A percentile compares a stretch with the other conserved stretches of the same genome.
Evolutionary conservation across 495 filamentous ascomycete genomes (phyloP).

Genomic region (Haplographium delicatum): DNA sequence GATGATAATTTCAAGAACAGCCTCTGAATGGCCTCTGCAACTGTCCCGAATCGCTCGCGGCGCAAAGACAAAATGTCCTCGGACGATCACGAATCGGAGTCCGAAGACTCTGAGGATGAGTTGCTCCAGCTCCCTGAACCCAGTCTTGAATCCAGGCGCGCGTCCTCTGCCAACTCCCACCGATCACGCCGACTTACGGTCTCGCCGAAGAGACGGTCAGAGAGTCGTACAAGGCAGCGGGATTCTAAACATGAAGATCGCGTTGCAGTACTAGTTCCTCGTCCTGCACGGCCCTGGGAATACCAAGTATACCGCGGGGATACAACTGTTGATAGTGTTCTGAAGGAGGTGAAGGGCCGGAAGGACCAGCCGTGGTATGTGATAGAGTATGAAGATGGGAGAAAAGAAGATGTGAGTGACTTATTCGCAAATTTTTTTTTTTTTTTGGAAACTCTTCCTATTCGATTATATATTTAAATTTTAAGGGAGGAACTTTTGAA

Average conservation of each 20-base stretch:
- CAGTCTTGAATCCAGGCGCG: not conserved
- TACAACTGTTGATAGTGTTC: constrained; percentile 34
- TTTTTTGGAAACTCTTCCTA: no score
- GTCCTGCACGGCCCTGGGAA: constrained; percentile 34
- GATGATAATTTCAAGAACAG: no score
- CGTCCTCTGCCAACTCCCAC: constrained; percentile 10
- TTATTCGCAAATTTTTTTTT: not conserved
- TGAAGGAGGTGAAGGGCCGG: constrained; percentile 31
- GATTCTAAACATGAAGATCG: not conserved
- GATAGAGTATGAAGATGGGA: constrained; percentile 43
- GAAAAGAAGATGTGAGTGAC: constrained; percentile 37
- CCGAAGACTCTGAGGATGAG: constrained; percentile 4
- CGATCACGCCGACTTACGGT: constrained; percentile 20
- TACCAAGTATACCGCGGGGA: constrained; percentile 46
- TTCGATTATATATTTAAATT: no score
- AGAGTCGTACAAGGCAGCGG: not conserved
- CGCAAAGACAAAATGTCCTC: no score
- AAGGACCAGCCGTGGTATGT: constrained; percentile 31
- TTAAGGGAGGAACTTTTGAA: no score
- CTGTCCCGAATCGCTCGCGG: no score
- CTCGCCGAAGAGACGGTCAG: constrained; percentile 1
- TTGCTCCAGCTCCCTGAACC: constrained; percentile 3
- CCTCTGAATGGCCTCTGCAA: no score
- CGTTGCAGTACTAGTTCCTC: constrained; percentile 37
- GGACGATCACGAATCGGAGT: no score